Percentiles rank a stretch among this genome's conserved stretches.
phyloP scores from a whole-genome alignment of 768 basidiomycete genomes.

The Leccinum olivaceopallidum region DNA sequence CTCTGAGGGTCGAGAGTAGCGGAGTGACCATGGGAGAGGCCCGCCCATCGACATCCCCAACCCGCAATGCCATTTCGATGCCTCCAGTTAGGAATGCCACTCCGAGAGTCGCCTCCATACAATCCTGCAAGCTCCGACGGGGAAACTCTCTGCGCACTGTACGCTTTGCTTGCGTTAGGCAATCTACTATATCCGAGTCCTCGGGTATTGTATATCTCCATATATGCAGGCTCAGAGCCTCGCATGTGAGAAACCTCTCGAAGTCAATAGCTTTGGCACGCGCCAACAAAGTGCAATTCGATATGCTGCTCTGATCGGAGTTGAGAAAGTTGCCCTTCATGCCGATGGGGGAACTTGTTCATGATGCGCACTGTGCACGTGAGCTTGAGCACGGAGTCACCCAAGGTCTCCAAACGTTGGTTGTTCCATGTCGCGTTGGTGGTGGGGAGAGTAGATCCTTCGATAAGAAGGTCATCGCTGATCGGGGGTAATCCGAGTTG shows the following conservation, averaged over 20 bases:
- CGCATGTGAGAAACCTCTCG: slow-evolving; percentile 63
- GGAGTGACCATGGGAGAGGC: slow-evolving; percentile 60
- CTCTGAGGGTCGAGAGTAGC: slow-evolving; percentile 43
- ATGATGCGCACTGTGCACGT: slow-evolving; percentile 74
- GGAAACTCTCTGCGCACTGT: slow-evolving; percentile 50
- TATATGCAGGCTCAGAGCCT: slow-evolving; percentile 47
- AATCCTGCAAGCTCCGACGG: slow-evolving; percentile 78
- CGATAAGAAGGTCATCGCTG: slow-evolving; percentile 54
- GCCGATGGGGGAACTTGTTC: slow-evolving; percentile 71
- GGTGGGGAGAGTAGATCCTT: slow-evolving; percentile 76
- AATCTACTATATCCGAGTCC: slow-evolving; percentile 36
- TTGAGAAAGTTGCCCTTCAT: slow-evolving; percentile 79
- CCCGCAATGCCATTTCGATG: slow-evolving; percentile 56
- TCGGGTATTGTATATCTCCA: slow-evolving; percentile 59
- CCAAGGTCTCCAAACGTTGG: slow-evolving; percentile 84
- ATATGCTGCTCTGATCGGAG: slow-evolving; percentile 58
- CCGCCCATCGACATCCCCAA: slow-evolving; percentile 79
- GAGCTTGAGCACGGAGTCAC: slow-evolving; percentile 78
- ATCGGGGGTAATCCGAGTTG: slow-evolving; percentile 66
- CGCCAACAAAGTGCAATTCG: slow-evolving; percentile 63
- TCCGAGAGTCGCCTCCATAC: slow-evolving; percentile 84
- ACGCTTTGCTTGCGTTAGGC: slow-evolving; percentile 27
- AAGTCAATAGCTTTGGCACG: slow-evolving; percentile 66
- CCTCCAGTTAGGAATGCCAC: slow-evolving; percentile 76
- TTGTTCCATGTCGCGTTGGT: slow-evolving; percentile 69